These are phyloP conservation scores for Metschnikowia anglica DNA, from an alignment of 805 yeast species.

Conservation along the genomic window DNA sequence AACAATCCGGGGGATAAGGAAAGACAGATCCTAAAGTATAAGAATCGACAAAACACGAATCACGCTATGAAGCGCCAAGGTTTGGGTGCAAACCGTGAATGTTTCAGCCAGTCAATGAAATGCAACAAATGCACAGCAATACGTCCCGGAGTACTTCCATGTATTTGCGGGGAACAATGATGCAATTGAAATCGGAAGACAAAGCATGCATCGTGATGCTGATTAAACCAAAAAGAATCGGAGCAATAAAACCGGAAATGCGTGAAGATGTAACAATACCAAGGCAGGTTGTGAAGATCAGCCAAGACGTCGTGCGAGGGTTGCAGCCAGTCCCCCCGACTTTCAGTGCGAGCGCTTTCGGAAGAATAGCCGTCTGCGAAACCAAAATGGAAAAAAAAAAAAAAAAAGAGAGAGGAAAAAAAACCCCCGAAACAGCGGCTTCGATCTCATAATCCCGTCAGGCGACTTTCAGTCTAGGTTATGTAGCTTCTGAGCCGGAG, in stretches of 20 bases:
- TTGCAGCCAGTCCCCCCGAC: too few species aligned
- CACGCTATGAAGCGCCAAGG: not conserved
- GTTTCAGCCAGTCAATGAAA: conserved; percentile 1
- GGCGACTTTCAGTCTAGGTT: not conserved
- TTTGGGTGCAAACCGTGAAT: conserved; percentile 7
- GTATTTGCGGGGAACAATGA: conserved; percentile 4
- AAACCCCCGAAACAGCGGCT: not conserved
- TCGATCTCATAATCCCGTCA: too few species aligned
- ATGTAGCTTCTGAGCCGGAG: too few species aligned
- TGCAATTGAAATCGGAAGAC: not conserved
- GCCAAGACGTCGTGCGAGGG: conserved; percentile 1
- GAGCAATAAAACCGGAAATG: not conserved
- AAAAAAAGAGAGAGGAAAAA: not conserved
- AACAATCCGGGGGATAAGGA: conserved; percentile 2
- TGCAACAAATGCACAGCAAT: not conserved
- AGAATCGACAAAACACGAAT: conserved; percentile 2
- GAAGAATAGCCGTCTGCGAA: too few species aligned
- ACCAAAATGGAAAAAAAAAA: not conserved
- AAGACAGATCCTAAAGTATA: conserved; percentile 5
- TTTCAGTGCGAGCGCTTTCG: too few species aligned
- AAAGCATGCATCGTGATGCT: not conserved
- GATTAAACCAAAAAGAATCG: too few species aligned
- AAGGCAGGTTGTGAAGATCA: not conserved
- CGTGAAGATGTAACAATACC: not conserved
- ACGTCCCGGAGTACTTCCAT: not conserved